These are phyloP conservation scores for Eucalyptus victrix DNA, from an alignment of 345 rosid genomes.

Conservation along the genomic window DNA sequence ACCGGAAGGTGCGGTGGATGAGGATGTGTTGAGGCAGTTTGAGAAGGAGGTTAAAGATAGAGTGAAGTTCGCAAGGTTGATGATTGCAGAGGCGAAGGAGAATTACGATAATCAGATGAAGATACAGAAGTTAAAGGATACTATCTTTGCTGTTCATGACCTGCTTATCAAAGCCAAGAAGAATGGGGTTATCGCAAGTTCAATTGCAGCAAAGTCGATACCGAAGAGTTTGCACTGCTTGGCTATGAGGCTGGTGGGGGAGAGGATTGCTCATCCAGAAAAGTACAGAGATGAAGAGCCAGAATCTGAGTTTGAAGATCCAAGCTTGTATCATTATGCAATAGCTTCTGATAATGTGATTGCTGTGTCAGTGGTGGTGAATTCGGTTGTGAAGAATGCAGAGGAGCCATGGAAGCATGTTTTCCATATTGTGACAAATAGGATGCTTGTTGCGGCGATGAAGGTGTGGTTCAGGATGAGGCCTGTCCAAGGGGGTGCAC, in stretches of 20 bases:
- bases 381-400: slow-evolving; percentile 71
- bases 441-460: slow-evolving; percentile 86
- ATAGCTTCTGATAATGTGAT: slow-evolving; percentile 82
- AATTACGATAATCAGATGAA: slow-evolving; percentile 85
- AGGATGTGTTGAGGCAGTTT: slow-evolving; percentile 59
- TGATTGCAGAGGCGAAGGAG: slow-evolving; percentile 76
- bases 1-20: slow-evolving; percentile 35
- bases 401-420: slow-evolving; percentile 78
- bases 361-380: slow-evolving; percentile 88
- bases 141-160: slow-evolving; percentile 79
- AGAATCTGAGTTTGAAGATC: slow-evolving; percentile 55
- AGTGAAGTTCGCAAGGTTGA: slow-evolving; percentile 56
- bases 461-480: slow-evolving; percentile 97
- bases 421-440: slow-evolving; percentile 75
- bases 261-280: slow-evolving; percentile 65
- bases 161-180: slow-evolving; percentile 72
- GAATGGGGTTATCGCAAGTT: slow-evolving; percentile 73
- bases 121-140: slow-evolving; percentile 87
- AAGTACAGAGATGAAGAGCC: slow-evolving; percentile 54
- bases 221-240: slow-evolving; percentile 93
- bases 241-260: slow-evolving; percentile 92
- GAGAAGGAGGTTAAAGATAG: slow-evolving; percentile 93
- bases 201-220: slow-evolving; percentile 65
- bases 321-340: slow-evolving; percentile 66
- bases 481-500: slow-evolving; percentile 67